phyloP scores from a whole-genome alignment of 108 stramenopile species.

The Fragilaria radians region DNA sequence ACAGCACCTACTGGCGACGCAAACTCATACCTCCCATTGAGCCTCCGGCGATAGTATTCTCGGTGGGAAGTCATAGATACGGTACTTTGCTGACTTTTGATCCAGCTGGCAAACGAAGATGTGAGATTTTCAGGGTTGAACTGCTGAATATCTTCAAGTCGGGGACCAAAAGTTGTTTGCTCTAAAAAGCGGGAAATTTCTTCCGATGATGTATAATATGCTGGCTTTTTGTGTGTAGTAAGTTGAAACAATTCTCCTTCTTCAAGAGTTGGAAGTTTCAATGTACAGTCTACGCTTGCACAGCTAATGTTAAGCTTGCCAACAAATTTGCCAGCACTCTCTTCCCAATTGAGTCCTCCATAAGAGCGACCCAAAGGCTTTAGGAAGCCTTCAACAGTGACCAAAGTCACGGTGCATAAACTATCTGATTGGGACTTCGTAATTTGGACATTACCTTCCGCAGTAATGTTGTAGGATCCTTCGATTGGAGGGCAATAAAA shows the following conservation, averaged over 20 bases:
- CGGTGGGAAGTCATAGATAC: constrained; percentile 26
- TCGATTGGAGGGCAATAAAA: too few species aligned
- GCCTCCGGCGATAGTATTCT: constrained; percentile 26
- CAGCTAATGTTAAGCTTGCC: not conserved
- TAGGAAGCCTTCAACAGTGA: constrained; percentile 1
- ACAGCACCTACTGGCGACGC: constrained; percentile 5
- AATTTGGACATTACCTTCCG: too few species aligned
- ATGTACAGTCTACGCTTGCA: not conserved
- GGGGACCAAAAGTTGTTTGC: constrained; percentile 47
- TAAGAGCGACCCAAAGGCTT: constrained; percentile 62
- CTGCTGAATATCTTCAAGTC: constrained; percentile 15
- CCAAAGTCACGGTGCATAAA: too few species aligned
- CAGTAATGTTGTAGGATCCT: too few species aligned
- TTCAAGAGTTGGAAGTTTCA: not conserved
- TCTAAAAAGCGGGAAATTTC: constrained; percentile 47
- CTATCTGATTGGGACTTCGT: too few species aligned
- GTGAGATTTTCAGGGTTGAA: too few species aligned
- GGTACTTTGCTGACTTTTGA: constrained; percentile 24
- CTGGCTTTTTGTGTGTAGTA: not conserved
- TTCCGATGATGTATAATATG: constrained; percentile 14
- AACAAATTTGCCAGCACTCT: not conserved
- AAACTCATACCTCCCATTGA: constrained; percentile 23
- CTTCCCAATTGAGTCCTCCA: constrained; percentile 54
- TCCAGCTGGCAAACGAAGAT: constrained; percentile 31
- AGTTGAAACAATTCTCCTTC: not conserved